Evolutionary conservation across 352 stramenopile genomes (phyloP), one percentile per base, ranked within the genome.

Genomic region (Phytophthora ramorum): DNA sequence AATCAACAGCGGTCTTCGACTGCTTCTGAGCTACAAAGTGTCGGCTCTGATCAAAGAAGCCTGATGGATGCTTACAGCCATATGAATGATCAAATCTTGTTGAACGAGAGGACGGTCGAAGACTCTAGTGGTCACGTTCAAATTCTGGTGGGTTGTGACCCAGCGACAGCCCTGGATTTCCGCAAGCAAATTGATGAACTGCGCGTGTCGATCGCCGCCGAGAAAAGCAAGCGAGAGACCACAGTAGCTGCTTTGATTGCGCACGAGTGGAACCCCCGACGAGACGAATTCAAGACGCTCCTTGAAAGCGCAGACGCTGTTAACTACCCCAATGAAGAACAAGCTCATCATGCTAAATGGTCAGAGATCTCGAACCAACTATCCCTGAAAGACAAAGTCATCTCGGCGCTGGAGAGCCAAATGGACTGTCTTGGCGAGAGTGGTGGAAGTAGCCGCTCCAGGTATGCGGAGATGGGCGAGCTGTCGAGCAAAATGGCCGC

Each of bases 171-270:
- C 0, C 61, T 72, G 22, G 56, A 75, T 19, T 74, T 80, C 43
- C 79, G 76, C 40, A 71, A 52, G 1, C 73, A 81, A 55, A 65
- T 83, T 26, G 52, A 77, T 34, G 75, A 81, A 34, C 47, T 89
- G 12, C 61, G 76, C 14, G 49, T 19, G 14, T 59, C 58, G 14
- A 79, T 90, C 32, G 49, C 66, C 45, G 30, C 48, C 4, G 71
- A 86, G 30, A 75, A 75, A 30, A 63, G 30, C 34, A 76, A 73
- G n/a, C 69, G 69, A 50, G 74, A 89, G 60, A 67, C 73, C 17
- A 73, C 70, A 26, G 57, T 85, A 7, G 78, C 82, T 2, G 64
- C 76, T 62, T 51, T 89, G 2, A 77, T 76, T 50, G 69, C 63
- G 16, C 53, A 62, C 9, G 58, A 63, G 37, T 73, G 64, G 65